A percentile compares a stretch with the other conserved stretches of the same genome.
Conservation (phyloP, 306 rosid genomes). For the Castanea sativa region DNA sequence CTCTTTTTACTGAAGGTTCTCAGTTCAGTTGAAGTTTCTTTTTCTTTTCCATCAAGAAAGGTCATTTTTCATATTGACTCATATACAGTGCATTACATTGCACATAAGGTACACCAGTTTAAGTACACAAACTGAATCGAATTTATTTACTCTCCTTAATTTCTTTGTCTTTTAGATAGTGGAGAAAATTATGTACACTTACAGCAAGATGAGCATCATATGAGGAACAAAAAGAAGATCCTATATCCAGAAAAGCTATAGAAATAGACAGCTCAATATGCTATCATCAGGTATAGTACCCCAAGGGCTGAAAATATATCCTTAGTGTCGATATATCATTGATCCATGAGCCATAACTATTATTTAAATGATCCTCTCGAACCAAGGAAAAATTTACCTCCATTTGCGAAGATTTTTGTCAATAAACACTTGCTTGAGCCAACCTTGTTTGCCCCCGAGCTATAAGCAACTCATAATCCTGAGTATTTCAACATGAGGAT, state of each 20-base stretch:
- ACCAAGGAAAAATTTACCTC: constrained; percentile 11
- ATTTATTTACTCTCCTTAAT: not conserved
- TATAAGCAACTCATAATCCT: constrained; percentile 71
- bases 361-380: constrained; percentile 17
- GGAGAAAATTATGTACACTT: not conserved
- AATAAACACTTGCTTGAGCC: constrained; percentile 53
- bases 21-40: not conserved
- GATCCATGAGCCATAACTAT: not conserved
- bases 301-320: not conserved
- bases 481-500: constrained; percentile 20
- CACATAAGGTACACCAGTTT: not conserved
- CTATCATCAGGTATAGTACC: not conserved
- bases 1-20: not conserved
- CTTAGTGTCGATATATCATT: not conserved
- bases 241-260: not conserved
- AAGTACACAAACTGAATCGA: not conserved
- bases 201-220: not conserved
- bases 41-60: not conserved
- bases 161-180: not conserved
- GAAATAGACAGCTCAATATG: not conserved
- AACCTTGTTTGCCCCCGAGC: constrained; percentile 45
- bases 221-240: not conserved
- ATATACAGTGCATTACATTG: not conserved
- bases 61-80: not conserved
- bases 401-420: constrained; percentile 21